phyloP scores from a whole-genome alignment of 179 eudicot genomes.

The Beta lomatogona region DNA sequence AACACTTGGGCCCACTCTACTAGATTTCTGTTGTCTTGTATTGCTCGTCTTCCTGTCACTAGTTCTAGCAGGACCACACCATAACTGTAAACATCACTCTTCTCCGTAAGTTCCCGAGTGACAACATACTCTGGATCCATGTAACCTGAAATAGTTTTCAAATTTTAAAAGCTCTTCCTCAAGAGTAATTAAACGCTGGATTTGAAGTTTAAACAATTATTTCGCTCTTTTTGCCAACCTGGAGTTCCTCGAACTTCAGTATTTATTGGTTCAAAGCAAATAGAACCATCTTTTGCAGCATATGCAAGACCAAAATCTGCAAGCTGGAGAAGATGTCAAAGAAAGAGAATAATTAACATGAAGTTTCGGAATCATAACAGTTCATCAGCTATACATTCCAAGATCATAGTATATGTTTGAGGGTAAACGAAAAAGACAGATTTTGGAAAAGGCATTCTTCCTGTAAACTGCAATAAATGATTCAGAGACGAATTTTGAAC shows the following conservation, averaged over 20 bases:
- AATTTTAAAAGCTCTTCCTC: not conserved
- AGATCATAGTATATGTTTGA: not conserved
- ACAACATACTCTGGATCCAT: constrained; percentile 93
- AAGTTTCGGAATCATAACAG: not conserved
- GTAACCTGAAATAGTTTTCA: constrained; percentile 56
- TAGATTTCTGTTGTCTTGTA: constrained; percentile 78
- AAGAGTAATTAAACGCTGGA: not conserved
- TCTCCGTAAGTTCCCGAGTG: constrained; percentile 86
- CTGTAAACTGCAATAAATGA: not conserved
- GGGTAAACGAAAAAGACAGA: not conserved
- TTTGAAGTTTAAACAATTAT: not conserved
- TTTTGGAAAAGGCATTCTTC: not conserved
- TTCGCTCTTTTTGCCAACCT: constrained; percentile 44
- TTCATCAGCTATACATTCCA: not conserved
- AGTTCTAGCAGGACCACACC: constrained; percentile 86
- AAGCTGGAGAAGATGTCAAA: constrained; percentile 49
- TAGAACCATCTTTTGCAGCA: constrained; percentile 90
- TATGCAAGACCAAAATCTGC: constrained; percentile 96
- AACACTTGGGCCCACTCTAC: constrained; percentile 79
- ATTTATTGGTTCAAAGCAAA: constrained; percentile 83
- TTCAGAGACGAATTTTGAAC: not conserved
- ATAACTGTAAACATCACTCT: constrained; percentile 92
- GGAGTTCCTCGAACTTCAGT: constrained; percentile 97
- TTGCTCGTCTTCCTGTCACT: constrained; percentile 71
- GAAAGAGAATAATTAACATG: constrained; percentile 1